A percentile compares a stretch with the other conserved stretches of the same genome.
Conservation (phyloP, 2,329 filamentous ascomycete genomes). For the Didymellaceae sp. region DNA sequence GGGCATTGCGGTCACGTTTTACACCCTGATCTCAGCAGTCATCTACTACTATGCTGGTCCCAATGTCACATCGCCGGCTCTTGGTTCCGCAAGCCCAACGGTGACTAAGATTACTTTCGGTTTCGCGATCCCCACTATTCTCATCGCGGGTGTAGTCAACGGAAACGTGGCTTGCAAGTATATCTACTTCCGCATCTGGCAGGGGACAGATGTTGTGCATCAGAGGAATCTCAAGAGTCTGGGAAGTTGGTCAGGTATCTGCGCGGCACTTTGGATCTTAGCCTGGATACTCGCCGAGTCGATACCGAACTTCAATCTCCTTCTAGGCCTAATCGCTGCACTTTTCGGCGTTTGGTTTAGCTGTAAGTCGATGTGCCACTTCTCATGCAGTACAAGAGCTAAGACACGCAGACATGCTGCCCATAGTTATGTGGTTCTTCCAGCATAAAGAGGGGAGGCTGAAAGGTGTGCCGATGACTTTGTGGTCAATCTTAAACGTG, state of each 20-base stretch:
- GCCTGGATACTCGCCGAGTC: conserved; percentile 73
- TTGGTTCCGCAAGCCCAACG: conserved; percentile 64
- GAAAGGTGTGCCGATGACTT: conserved; percentile 50
- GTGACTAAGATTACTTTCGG: conserved; percentile 72
- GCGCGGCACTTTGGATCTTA: conserved; percentile 62
- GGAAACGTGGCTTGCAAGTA: conserved; percentile 71
- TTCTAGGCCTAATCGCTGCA: conserved; percentile 67
- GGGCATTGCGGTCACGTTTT: conserved; percentile 64
- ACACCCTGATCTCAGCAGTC: conserved; percentile 69
- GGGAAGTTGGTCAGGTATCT: conserved; percentile 65
- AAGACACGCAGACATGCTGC: conserved; percentile 45
- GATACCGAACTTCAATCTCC: conserved; percentile 71
- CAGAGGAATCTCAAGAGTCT: conserved; percentile 32
- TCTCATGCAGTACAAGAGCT: neutral
- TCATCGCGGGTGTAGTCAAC: conserved; percentile 75
- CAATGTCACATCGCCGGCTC: conserved; percentile 68
- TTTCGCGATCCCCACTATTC: conserved; percentile 72
- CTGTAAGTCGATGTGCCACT: conserved; percentile 45
- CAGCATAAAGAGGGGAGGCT: conserved; percentile 55
- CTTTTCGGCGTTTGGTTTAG: conserved; percentile 74
- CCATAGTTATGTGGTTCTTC: conserved; percentile 56
- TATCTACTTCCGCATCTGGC: conserved; percentile 69
- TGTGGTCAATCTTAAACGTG: conserved; percentile 54
- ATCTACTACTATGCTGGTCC: conserved; percentile 72
- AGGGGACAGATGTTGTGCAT: conserved; percentile 57